Evolutionary conservation across 805 yeast species (phyloP).

Genomic region (Barnettozyma vustinii): DNA sequence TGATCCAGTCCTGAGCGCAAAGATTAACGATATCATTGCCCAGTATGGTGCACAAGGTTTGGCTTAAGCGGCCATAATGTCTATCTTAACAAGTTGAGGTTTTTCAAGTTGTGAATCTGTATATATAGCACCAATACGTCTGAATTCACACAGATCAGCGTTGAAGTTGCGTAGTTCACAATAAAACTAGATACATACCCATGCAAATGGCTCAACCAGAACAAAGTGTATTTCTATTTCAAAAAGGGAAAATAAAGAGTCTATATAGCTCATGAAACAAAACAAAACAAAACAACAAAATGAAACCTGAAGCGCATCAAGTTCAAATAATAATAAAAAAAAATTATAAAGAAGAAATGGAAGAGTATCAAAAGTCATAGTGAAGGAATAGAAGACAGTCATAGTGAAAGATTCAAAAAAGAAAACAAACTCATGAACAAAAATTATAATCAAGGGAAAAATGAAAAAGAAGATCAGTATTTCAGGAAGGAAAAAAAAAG

Average conservation of each 20-base stretch:
- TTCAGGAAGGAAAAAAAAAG: not conserved
- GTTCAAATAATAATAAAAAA: not conserved
- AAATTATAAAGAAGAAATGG: not conserved
- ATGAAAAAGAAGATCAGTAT: no score
- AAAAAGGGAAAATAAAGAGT: not conserved
- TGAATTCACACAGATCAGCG: not conserved
- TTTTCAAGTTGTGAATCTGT: not conserved
- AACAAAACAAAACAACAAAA: not conserved
- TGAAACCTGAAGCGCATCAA: not conserved
- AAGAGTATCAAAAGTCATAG: not conserved
- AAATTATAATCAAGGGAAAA: not conserved
- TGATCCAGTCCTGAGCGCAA: slow-evolving; percentile 60
- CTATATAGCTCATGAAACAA: not conserved
- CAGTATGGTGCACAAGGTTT: slow-evolving; percentile 25
- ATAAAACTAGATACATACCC: not conserved
- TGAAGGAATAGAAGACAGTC: not conserved
- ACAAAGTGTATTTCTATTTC: not conserved
- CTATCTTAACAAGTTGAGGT: not conserved
- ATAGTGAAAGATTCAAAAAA: not conserved
- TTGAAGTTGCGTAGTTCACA: not conserved
- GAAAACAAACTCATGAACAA: not conserved
- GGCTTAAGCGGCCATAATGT: not conserved
- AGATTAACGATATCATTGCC: slow-evolving; percentile 56
- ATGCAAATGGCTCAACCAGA: not conserved
- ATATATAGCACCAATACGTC: not conserved